phyloP scores from a whole-genome alignment of 2,329 filamentous ascomycete genomes.

The Monosporascus cannonballus region DNA sequence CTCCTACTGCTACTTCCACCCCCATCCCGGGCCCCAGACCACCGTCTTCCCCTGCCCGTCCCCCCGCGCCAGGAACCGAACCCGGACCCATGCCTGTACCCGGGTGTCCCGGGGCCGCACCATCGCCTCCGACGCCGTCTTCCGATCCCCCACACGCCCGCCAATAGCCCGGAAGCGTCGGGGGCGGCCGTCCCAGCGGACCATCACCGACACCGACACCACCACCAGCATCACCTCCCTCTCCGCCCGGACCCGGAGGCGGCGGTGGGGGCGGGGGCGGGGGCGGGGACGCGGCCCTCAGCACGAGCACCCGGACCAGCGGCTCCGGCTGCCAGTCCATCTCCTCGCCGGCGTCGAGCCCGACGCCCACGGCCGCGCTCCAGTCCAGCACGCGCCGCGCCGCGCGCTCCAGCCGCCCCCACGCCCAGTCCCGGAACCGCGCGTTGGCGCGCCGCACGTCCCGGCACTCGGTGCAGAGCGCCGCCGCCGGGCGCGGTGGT shows the following conservation, averaged over 20 bases:
- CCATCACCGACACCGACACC: neutral
- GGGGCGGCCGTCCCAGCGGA: neutral
- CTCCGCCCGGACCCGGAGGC: neutral
- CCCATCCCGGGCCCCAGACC: too few relatives aligned
- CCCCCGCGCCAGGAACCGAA: neutral
- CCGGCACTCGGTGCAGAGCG: slow-evolving; percentile 21
- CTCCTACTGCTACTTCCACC: too few relatives aligned
- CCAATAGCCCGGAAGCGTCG: neutral
- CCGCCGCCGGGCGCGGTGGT: neutral
- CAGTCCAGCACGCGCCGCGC: slow-evolving; percentile 12
- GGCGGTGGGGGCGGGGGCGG: neutral
- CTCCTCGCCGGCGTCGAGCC: slow-evolving; percentile 17
- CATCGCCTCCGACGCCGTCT: neutral
- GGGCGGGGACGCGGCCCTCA: neutral
- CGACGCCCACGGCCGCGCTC: slow-evolving; percentile 21
- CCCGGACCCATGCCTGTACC: neutral
- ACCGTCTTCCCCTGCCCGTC: too few relatives aligned
- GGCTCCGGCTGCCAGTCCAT: slow-evolving; percentile 29
- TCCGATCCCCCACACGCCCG: neutral
- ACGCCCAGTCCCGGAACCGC: slow-evolving; percentile 16
- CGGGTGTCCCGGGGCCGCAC: neutral
- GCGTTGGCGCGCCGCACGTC: slow-evolving; percentile 21
- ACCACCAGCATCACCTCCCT: neutral
- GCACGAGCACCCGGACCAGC: slow-evolving; percentile 19
- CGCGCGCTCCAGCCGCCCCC: slow-evolving; percentile 1